Evolutionary conservation across 306 rosid genomes (phyloP).

Genomic region (Fragaria vesca): DNA sequence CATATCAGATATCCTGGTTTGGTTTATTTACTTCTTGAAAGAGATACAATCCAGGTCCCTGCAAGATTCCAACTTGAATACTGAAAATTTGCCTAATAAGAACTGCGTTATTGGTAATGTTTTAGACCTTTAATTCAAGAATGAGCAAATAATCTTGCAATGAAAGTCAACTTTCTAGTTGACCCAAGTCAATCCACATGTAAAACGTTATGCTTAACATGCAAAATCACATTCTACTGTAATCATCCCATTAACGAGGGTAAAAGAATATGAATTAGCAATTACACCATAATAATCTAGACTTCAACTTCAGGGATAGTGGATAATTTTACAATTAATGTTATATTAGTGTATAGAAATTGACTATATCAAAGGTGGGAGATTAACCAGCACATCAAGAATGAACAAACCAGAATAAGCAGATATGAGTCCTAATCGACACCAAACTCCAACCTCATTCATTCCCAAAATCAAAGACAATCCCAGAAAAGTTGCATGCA

Average conservation of each 20-base stretch:
- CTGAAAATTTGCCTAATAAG: not conserved
- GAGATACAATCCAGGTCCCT: conserved; percentile 5
- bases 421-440: not conserved
- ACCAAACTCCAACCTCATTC: conserved; percentile 1
- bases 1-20: conserved; percentile 28
- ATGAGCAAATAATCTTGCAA: not conserved
- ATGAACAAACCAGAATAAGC: not conserved
- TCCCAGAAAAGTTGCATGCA: not conserved
- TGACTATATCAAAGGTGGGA: conserved; percentile 1
- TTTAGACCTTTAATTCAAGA: not conserved
- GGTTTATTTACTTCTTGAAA: not conserved
- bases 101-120: not conserved
- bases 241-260: not conserved
- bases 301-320: not conserved
- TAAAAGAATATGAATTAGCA: not conserved
- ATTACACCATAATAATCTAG: not conserved
- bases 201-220: not conserved
- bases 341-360: not conserved
- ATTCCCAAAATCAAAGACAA: conserved; percentile 1
- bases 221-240: not conserved
- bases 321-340: not conserved
- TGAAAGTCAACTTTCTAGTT: not conserved
- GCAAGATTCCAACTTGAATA: conserved; percentile 20
- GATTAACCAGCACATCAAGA: not conserved
- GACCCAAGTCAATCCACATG: conserved; percentile 14